Evolutionary conservation across 2,329 filamentous ascomycete species (phyloP).

Genomic region (Lecanicillium sp.): DNA sequence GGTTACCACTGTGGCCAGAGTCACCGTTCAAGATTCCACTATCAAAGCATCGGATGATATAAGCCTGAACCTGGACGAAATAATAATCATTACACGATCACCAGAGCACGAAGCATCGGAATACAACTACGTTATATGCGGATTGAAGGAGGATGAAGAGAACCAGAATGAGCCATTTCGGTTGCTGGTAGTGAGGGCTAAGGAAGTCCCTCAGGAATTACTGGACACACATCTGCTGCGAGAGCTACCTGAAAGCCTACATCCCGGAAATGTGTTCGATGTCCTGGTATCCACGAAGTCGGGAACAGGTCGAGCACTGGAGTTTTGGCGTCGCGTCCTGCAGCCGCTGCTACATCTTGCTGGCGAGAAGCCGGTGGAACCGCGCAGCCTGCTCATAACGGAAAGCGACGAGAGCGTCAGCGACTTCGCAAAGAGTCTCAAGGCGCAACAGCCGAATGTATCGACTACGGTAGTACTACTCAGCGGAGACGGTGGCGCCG

Average conservation of each 20-base stretch:
- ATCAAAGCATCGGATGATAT: slow-evolving; percentile 7
- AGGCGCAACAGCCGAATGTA: slow-evolving; percentile 8
- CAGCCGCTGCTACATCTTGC: slow-evolving; percentile 44
- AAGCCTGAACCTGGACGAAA: slow-evolving; percentile 13
- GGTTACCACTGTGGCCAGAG: background rate
- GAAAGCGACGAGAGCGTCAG: slow-evolving; percentile 54
- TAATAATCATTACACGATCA: slow-evolving; percentile 19
- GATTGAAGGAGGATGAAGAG: slow-evolving; percentile 27
- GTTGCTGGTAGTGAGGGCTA: slow-evolving; percentile 20
- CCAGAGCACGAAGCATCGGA: too few species aligned
- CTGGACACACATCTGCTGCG: slow-evolving; percentile 38
- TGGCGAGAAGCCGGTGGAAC: slow-evolving; percentile 13
- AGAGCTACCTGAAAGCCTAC: slow-evolving; percentile 22
- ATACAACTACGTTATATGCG: slow-evolving; percentile 23
- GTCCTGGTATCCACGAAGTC: slow-evolving; percentile 62
- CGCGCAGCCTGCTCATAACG: slow-evolving; percentile 43
- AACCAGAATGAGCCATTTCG: slow-evolving; percentile 17
- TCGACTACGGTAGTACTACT: slow-evolving; percentile 63
- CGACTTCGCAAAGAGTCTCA: slow-evolving; percentile 45
- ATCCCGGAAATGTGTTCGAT: slow-evolving; percentile 33
- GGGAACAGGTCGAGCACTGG: slow-evolving; percentile 49
- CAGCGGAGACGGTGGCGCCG: slow-evolving; percentile 79
- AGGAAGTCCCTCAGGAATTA: slow-evolving; percentile 21
- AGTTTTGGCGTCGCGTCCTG: slow-evolving; percentile 49
- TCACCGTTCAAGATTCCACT: slow-evolving; percentile 12